Evolutionary conservation across 257 asterid genomes (phyloP), one percentile per base, ranked within the genome.

Genomic region (Phtheirospermum japonicum): DNA sequence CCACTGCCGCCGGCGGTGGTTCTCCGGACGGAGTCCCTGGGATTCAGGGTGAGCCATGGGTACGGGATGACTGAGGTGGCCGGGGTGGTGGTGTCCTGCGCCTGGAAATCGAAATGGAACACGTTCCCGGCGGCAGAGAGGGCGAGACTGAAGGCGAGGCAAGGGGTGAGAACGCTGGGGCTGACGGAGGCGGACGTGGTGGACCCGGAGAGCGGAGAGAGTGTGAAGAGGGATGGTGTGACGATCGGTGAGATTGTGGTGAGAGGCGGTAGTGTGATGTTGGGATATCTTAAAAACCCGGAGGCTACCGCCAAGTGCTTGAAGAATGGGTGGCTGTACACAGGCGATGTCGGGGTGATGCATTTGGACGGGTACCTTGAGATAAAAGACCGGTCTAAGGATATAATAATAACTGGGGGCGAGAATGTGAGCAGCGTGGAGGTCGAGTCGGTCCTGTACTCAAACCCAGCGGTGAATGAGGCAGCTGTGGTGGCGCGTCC

Each of bases 401-500:
- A 87, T 11, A 73, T 87, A 0, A 87, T 87, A 16, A 87, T 87
- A 2, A 64, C 71, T 43, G 96, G 96, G 1, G 96, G 96, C 0
- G 96, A 87, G 74, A 87, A 87, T 23, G 77, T 87, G 65, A 87
- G 96, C 69, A 87, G 96, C 59, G 84, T 87, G 48, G 96, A 87
- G 70, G 90, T 87, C 0, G 94, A 87, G 61, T 77, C 96, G 2
- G 90, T 85, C 10, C 73, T n/a, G n/a, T n/a, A n/a, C n/a, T n/a
- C n/a, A n/a, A n/a, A n/a, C n/a, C n/a, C n/a, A n/a, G n/a, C n/a
- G 65, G 84, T 87, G 52, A 74, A 85, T 39, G 96, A 87, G 84
- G 96, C 83, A 7, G 96, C 96, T 17, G 96, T 81, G 76, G 96
- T 87, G 79, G 94, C 96, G 4, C 75, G 83, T 64, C 94, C 94